Conservation (phyloP, 1,284 basidiomycete genomes). For the Vanrija sp. region DNA sequence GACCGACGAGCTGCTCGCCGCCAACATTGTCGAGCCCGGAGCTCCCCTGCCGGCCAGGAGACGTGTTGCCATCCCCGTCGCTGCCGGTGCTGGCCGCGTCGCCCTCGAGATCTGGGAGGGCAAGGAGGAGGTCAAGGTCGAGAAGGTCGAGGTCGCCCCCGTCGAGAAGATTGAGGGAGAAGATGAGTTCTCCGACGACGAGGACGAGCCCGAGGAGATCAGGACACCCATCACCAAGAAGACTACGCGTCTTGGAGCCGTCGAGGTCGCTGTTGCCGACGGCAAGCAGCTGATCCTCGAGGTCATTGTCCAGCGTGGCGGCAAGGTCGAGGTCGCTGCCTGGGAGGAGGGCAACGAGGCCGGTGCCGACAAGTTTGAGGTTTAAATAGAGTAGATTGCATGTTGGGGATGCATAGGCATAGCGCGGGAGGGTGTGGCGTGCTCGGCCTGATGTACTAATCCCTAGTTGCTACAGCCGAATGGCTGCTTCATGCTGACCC, state of each 20-base stretch:
- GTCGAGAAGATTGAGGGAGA: conserved; percentile 38
- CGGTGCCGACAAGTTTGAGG: conserved; percentile 31
- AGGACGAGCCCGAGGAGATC: conserved; percentile 63
- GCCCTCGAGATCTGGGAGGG: conserved; percentile 86
- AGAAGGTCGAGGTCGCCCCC: conserved; percentile 55
- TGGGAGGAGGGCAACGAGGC: conserved; percentile 54
- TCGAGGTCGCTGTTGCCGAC: conserved; percentile 55
- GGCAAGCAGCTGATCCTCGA: conserved; percentile 61
- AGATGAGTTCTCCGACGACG: conserved; percentile 43
- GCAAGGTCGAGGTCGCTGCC: conserved; percentile 55
- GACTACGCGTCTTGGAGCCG: conserved; percentile 53
- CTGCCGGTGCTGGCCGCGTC: conserved; percentile 57
- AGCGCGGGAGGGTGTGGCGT: too few relatives aligned
- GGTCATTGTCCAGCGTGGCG: conserved; percentile 57
- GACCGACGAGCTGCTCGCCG: conserved; percentile 49
- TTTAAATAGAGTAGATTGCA: conserved; percentile 15
- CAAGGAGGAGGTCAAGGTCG: conserved; percentile 70
- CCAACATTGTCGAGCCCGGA: conserved; percentile 65
- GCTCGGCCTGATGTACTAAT: too few relatives aligned
- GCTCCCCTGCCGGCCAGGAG: conserved; percentile 77
- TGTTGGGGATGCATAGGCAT: conserved; percentile 6
- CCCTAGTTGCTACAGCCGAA: too few relatives aligned
- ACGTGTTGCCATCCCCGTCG: conserved; percentile 65
- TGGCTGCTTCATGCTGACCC: too few relatives aligned
- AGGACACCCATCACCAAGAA: conserved; percentile 65